These are phyloP conservation scores for Harringtonia aguacate DNA, from an alignment of 2,329 filamentous ascomycete species.

Conservation along the genomic window DNA sequence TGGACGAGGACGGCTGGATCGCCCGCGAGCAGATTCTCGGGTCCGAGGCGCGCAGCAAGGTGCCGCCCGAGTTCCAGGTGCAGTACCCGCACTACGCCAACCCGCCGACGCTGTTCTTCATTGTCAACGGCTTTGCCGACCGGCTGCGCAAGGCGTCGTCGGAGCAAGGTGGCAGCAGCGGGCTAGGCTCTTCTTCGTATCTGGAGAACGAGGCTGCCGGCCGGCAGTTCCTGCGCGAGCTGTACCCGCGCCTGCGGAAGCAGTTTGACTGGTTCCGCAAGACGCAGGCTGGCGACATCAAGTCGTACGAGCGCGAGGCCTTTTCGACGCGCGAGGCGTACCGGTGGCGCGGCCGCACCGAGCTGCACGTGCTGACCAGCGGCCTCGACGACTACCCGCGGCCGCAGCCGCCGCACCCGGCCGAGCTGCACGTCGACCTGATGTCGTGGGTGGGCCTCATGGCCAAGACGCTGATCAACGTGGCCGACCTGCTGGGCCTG, in stretches of 20 bases:
- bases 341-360: conserved; percentile 84
- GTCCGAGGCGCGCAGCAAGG: conserved; percentile 84
- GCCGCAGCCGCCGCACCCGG: conserved; percentile 84
- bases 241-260: conserved; percentile 79
- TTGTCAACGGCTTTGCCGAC: conserved; percentile 74
- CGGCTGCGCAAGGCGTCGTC: conserved; percentile 50
- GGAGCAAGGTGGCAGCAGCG: conserved; percentile 30
- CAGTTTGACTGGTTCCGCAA: conserved; percentile 94
- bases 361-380: conserved; percentile 80
- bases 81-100: conserved; percentile 98
- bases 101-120: conserved; percentile 86
- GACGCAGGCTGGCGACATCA: conserved; percentile 84
- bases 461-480: conserved; percentile 72
- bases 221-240: conserved; percentile 57
- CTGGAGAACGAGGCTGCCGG: conserved; percentile 58
- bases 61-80: conserved; percentile 82
- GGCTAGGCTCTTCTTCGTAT: conserved; percentile 48
- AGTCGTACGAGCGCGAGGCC: conserved; percentile 79
- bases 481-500: conserved; percentile 66
- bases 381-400: conserved; percentile 95
- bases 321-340: conserved; percentile 89
- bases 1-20: conserved; percentile 98
- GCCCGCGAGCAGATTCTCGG: conserved; percentile 92
- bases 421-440: conserved; percentile 89
- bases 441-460: conserved; percentile 98